These are phyloP conservation scores for Tanozyma kutaoensis DNA, from an alignment of 805 yeast genomes.

Conservation along the genomic window DNA sequence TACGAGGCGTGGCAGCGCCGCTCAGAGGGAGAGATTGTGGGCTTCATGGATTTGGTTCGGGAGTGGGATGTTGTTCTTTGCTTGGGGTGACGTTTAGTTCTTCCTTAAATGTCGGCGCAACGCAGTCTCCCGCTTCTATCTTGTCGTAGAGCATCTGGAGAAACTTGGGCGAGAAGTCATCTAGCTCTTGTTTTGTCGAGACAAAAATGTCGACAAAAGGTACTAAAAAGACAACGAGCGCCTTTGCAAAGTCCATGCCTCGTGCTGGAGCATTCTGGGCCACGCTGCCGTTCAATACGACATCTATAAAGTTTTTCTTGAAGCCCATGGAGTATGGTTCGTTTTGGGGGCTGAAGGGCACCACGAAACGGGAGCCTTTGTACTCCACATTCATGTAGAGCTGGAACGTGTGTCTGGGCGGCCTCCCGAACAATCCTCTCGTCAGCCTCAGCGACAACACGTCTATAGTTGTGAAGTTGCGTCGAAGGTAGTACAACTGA, in stretches of 20 bases:
- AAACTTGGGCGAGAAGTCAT: slow-evolving; percentile 5
- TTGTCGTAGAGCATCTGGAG: slow-evolving; percentile 1
- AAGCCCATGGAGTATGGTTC: too few species aligned
- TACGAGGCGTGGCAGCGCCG: slow-evolving; percentile 37
- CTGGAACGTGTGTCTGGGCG: too few species aligned
- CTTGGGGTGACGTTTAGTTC: slow-evolving; percentile 12
- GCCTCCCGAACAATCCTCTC: too few species aligned
- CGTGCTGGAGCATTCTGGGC: too few species aligned
- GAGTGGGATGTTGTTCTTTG: slow-evolving; percentile 37
- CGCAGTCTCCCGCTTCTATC: slow-evolving; percentile 2
- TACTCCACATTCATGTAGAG: too few species aligned
- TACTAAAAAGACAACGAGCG: slow-evolving; percentile 1
- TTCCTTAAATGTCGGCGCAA: not conserved
- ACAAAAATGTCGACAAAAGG: slow-evolving; percentile 4
- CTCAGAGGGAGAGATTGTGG: slow-evolving; percentile 16
- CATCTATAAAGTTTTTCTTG: too few species aligned
- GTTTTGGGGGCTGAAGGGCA: too few species aligned
- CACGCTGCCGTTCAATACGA: too few species aligned
- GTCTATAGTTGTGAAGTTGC: too few species aligned
- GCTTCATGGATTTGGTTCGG: slow-evolving; percentile 41
- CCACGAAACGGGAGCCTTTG: too few species aligned
- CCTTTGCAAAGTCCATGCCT: not conserved
- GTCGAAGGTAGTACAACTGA: too few species aligned
- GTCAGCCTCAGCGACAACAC: too few species aligned
- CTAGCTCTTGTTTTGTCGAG: slow-evolving; percentile 1